Evolutionary conservation across 2,329 filamentous ascomycete species (phyloP).

Genomic region (Paecilomyces formosus): DNA sequence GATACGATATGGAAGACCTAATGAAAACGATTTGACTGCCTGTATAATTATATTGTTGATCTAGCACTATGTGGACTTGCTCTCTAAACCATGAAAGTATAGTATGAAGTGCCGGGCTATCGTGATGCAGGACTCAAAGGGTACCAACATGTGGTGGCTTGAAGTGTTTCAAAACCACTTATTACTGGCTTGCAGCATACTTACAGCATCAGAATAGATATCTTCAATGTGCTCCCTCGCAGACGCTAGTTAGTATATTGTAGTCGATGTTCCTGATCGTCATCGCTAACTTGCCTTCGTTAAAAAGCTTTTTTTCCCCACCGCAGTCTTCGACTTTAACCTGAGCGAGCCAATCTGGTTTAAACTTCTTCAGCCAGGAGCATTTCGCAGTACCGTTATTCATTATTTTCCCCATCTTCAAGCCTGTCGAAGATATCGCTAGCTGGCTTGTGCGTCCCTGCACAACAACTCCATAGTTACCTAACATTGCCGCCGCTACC

Average conservation of each 20-base stretch:
- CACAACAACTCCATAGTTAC: not conserved
- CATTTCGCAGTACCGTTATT: not conserved
- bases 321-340: not conserved
- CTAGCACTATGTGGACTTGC: too few species aligned
- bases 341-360: not conserved
- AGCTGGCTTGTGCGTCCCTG: not conserved
- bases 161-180: too few species aligned
- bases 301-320: not conserved
- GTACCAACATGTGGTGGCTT: too few species aligned
- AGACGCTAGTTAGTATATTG: too few species aligned
- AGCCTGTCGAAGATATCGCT: not conserved
- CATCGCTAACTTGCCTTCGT: not conserved
- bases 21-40: too few species aligned
- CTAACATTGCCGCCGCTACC: constrained; percentile 5
- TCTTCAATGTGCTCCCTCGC: too few species aligned
- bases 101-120: not conserved
- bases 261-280: not conserved
- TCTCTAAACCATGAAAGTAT: too few species aligned
- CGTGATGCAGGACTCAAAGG: not conserved
- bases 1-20: too few species aligned
- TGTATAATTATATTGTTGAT: too few species aligned
- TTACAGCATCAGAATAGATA: too few species aligned
- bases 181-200: not conserved
- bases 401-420: not conserved
- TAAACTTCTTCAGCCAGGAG: not conserved